phyloP scores from a whole-genome alignment of 2,329 filamentous ascomycete genomes.

The Emergomyces orientalis region DNA sequence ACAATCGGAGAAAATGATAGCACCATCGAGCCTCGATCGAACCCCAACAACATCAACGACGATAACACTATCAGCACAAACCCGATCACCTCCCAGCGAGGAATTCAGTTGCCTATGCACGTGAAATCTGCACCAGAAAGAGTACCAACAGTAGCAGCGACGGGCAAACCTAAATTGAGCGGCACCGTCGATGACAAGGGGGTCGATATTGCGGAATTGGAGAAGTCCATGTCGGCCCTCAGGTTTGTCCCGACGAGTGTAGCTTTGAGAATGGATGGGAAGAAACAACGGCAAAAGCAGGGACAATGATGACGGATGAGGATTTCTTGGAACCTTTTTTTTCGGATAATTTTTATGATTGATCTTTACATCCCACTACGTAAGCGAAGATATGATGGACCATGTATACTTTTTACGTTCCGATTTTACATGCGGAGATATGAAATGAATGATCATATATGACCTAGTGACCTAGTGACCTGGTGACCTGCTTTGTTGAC shows the following conservation, averaged over 20 bases:
- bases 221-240: conserved; percentile 37
- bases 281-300: conserved; percentile 1
- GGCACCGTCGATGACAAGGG: conserved; percentile 14
- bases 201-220: conserved; percentile 31
- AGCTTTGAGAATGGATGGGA: conserved; percentile 22
- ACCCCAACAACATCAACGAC: not conserved
- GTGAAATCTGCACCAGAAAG: not conserved
- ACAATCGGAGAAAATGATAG: not conserved
- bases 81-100: not conserved
- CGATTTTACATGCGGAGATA: not conserved
- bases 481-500: not conserved
- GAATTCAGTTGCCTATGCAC: not conserved
- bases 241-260: conserved; percentile 39
- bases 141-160: not conserved
- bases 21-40: not conserved
- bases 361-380: not conserved
- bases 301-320: not conserved
- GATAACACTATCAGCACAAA: not conserved
- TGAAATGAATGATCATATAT: not conserved
- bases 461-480: not conserved
- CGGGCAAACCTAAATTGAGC: not conserved
- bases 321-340: not conserved
- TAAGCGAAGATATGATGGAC: not conserved
- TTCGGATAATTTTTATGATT: not conserved
- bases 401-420: not conserved